Evolutionary conservation across 495 filamentous ascomycete species (phyloP).

Genomic region (Halenospora varia): DNA sequence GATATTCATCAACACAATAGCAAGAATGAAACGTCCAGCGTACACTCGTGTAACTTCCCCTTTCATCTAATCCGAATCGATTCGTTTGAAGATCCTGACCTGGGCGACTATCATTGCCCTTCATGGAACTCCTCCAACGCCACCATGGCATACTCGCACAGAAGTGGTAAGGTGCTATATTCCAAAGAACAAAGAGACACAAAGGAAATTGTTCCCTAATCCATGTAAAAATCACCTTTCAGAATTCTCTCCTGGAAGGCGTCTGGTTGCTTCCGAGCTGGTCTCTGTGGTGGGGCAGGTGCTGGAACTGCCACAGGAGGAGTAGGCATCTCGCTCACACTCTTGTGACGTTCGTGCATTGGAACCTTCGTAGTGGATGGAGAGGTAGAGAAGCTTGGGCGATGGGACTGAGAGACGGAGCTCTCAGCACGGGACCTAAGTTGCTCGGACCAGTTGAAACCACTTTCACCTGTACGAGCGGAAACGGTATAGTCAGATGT

Average conservation of each 20-base stretch:
- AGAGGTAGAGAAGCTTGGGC: conserved; percentile 32
- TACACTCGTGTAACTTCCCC: conserved; percentile 4
- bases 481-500: conserved; percentile 52
- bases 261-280: conserved; percentile 66
- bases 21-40: conserved; percentile 23
- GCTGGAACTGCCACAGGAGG: conserved; percentile 36
- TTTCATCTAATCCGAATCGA: neutral
- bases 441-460: conserved; percentile 93
- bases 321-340: conserved; percentile 63
- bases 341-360: conserved; percentile 65
- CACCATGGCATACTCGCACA: neutral
- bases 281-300: conserved; percentile 34
- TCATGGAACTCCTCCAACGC: conserved; percentile 18
- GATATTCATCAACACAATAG: neutral
- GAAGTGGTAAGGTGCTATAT: neutral
- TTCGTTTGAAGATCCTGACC: conserved; percentile 12
- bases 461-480: conserved; percentile 68
- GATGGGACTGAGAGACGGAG: conserved; percentile 56
- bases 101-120: conserved; percentile 14
- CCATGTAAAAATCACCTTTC: conserved; percentile 97
- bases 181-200: conserved; percentile 1
- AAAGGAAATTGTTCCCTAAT: conserved; percentile 44
- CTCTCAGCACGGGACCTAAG: conserved; percentile 85
- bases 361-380: conserved; percentile 24
- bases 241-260: conserved; percentile 94